Conservation (phyloP, 306 rosid genomes). For the Carpinus viminea region DNA sequence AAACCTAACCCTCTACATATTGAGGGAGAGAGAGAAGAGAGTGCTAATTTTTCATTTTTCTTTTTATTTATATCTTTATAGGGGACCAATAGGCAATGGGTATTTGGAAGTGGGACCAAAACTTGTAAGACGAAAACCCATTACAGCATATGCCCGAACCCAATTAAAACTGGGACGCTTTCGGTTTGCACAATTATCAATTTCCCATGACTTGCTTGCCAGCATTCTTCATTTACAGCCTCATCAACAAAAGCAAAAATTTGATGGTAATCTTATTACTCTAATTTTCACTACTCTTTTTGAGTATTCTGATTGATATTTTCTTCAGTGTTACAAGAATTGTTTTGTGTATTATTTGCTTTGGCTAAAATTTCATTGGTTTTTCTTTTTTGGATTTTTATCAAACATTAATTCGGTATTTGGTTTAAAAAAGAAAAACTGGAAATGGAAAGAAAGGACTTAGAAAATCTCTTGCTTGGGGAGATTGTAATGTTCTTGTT, state of each 20-base stretch:
- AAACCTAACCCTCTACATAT: too few relatives aligned
- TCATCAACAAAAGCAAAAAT: neutral
- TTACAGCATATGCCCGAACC: neutral
- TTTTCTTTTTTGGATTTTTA: neutral
- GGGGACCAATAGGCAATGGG: too few relatives aligned
- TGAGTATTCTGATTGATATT: neutral
- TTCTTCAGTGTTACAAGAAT: neutral
- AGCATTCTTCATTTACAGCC: neutral
- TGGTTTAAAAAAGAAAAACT: neutral
- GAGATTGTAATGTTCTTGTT: neutral
- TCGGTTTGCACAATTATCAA: neutral
- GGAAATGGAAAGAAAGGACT: neutral
- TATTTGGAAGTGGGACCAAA: too few relatives aligned
- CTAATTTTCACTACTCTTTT: neutral
- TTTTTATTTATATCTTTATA: too few relatives aligned
- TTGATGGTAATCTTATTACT: slow-evolving; percentile 1
- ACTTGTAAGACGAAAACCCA: neutral
- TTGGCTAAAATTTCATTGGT: neutral
- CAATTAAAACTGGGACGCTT: neutral
- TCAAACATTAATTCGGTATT: neutral
- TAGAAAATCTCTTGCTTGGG: too few relatives aligned
- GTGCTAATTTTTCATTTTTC: too few relatives aligned
- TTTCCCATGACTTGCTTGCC: neutral
- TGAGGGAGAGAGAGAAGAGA: too few relatives aligned
- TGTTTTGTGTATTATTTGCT: neutral